Evolutionary conservation across 768 basidiomycete species (phyloP).

Genomic region (Naganishia friedmannii): DNA sequence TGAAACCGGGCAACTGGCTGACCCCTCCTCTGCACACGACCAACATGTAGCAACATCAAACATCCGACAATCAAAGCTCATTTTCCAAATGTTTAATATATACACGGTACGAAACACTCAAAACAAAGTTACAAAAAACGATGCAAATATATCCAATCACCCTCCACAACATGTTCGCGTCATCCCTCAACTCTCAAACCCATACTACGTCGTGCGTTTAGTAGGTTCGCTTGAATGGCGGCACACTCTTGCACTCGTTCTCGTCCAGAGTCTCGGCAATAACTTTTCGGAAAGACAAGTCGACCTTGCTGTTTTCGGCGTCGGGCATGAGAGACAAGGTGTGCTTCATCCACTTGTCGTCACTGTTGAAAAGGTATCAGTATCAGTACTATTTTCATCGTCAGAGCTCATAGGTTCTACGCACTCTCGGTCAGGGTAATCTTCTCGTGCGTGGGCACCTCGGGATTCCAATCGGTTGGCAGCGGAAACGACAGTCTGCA

Average conservation of each 20-base stretch:
- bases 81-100: conserved; percentile 4
- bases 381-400: neutral
- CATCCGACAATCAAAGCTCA: neutral
- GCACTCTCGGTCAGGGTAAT: conserved; percentile 91
- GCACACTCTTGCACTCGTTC: conserved; percentile 92
- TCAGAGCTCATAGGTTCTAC: conserved; percentile 4
- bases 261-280: conserved; percentile 85
- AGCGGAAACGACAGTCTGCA: conserved; percentile 84
- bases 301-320: conserved; percentile 71
- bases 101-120: neutral
- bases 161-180: conserved; percentile 5
- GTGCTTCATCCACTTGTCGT: conserved; percentile 54
- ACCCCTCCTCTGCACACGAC: no score
- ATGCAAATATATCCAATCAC: neutral
- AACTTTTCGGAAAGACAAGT: conserved; percentile 82
- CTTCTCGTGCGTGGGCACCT: conserved; percentile 97
- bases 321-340: conserved; percentile 90
- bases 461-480: conserved; percentile 90
- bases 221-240: conserved; percentile 96
- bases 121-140: conserved; percentile 12
- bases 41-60: no score
- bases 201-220: conserved; percentile 45
- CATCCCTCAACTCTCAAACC: neutral
- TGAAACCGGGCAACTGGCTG: no score
- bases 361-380: neutral